Conservation (phyloP, 2,329 filamentous ascomycete genomes). For the Pseudogymnoascus sp. region DNA sequence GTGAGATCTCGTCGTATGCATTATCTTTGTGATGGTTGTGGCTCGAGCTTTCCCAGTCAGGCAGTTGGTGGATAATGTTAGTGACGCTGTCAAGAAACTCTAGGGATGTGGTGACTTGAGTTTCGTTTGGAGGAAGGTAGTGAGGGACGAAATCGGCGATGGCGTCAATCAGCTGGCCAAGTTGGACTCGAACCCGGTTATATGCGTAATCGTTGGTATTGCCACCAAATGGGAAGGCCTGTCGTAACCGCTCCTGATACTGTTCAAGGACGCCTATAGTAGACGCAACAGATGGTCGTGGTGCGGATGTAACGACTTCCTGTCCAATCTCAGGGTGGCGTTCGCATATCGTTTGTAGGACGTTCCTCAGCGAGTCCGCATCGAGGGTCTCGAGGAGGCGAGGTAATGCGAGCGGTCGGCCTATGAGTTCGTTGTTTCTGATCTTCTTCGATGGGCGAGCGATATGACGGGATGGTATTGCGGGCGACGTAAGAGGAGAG, state of each 20-base stretch:
- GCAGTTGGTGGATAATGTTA: constrained; percentile 78
- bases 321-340: constrained; percentile 77
- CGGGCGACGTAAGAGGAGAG: constrained; percentile 76
- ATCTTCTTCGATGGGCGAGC: constrained; percentile 57
- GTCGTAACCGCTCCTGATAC: constrained; percentile 71
- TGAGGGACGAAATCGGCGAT: constrained; percentile 91
- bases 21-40: constrained; percentile 91
- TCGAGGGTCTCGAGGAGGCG: constrained; percentile 93
- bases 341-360: constrained; percentile 88
- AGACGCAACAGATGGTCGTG: constrained; percentile 75
- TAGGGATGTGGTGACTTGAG: constrained; percentile 73
- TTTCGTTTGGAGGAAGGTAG: constrained; percentile 86
- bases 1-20: constrained; percentile 91
- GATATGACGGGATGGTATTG: constrained; percentile 61
- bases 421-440: constrained; percentile 58
- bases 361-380: constrained; percentile 70
- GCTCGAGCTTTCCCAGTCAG: constrained; percentile 81
- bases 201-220: constrained; percentile 89
- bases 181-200: constrained; percentile 76
- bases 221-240: constrained; percentile 77
- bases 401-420: constrained; percentile 56
- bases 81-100: constrained; percentile 86
- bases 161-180: constrained; percentile 76
- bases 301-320: constrained; percentile 76
- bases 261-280: constrained; percentile 72